Evolutionary conservation across 805 yeast species (phyloP).

Genomic region (Kodamaea lidongshanica): DNA sequence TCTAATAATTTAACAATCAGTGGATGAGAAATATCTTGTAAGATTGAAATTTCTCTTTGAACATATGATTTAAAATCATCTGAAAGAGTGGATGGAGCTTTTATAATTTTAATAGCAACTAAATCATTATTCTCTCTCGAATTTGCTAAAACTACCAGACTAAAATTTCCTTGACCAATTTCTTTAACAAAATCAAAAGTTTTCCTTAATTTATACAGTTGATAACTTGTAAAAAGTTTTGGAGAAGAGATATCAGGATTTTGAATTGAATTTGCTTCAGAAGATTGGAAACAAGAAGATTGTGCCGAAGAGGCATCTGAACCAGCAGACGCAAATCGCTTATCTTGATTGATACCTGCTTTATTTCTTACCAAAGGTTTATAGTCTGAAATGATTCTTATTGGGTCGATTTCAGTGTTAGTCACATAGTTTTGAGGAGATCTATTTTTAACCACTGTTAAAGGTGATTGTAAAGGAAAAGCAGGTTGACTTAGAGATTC

Average conservation of each 20-base stretch:
- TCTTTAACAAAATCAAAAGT: slow-evolving; percentile 21
- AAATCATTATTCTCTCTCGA: slow-evolving; percentile 12
- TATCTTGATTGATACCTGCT: too few species aligned
- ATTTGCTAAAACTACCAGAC: slow-evolving; percentile 50
- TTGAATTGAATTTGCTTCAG: too few species aligned
- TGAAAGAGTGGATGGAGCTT: slow-evolving; percentile 26
- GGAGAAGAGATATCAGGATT: slow-evolving; percentile 6
- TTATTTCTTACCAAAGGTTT: too few species aligned
- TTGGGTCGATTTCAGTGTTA: too few species aligned
- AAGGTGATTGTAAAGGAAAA: too few species aligned
- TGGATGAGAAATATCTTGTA: slow-evolving; percentile 56
- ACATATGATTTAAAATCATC: slow-evolving; percentile 31
- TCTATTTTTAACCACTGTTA: too few species aligned
- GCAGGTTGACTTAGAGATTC: too few species aligned
- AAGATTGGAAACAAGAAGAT: too few species aligned
- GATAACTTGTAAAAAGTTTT: slow-evolving; percentile 1
- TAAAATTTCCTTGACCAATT: slow-evolving; percentile 66
- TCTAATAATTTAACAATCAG: slow-evolving; percentile 49
- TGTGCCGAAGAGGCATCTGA: too few species aligned
- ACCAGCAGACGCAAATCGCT: too few species aligned
- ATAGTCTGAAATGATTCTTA: neutral
- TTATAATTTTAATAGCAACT: slow-evolving; percentile 68
- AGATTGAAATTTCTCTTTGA: slow-evolving; percentile 63
- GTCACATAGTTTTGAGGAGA: too few species aligned
- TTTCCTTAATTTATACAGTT: slow-evolving; percentile 2